Conservation (phyloP, 345 rosid species). For the Gossypium anomalum region DNA sequence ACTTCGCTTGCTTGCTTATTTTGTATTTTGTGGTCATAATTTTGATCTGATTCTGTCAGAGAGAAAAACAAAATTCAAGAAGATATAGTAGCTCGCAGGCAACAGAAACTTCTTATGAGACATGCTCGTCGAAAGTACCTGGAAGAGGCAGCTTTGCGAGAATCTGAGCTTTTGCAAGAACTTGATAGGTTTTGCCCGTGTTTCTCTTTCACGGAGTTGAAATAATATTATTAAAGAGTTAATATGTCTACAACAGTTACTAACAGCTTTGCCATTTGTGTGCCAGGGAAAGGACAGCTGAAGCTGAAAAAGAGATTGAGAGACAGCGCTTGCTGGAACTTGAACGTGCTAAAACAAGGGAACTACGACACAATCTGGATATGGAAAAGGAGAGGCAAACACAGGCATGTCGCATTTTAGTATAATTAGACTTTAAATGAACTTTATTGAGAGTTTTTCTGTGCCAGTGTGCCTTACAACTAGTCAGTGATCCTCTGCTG, state of each 20-base stretch:
- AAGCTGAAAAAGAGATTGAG: slow-evolving; percentile 75
- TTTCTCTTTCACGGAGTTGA: slow-evolving; percentile 9
- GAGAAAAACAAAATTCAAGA: slow-evolving; percentile 61
- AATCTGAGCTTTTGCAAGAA: slow-evolving; percentile 64
- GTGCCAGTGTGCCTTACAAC: background rate
- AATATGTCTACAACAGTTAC: background rate
- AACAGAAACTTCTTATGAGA: slow-evolving; percentile 58
- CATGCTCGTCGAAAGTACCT: slow-evolving; percentile 59
- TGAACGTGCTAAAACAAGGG: slow-evolving; percentile 75
- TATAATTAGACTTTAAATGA: background rate
- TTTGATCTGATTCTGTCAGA: slow-evolving; percentile 28
- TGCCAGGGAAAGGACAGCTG: slow-evolving; percentile 60
- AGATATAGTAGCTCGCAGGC: slow-evolving; percentile 55
- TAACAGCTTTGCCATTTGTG: slow-evolving; percentile 13
- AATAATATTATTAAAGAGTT: background rate
- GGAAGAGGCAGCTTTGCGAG: slow-evolving; percentile 64
- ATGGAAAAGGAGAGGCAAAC: slow-evolving; percentile 81
- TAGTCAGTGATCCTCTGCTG: background rate
- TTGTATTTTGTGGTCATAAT: background rate
- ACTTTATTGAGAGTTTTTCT: background rate
- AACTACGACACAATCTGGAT: slow-evolving; percentile 66
- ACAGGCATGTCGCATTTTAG: slow-evolving; percentile 43
- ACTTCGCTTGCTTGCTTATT: background rate
- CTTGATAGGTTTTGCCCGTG: slow-evolving; percentile 55
- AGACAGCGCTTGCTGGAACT: slow-evolving; percentile 64